phyloP scores from a whole-genome alignment of 768 basidiomycete genomes.

The Trametes coccinea region DNA sequence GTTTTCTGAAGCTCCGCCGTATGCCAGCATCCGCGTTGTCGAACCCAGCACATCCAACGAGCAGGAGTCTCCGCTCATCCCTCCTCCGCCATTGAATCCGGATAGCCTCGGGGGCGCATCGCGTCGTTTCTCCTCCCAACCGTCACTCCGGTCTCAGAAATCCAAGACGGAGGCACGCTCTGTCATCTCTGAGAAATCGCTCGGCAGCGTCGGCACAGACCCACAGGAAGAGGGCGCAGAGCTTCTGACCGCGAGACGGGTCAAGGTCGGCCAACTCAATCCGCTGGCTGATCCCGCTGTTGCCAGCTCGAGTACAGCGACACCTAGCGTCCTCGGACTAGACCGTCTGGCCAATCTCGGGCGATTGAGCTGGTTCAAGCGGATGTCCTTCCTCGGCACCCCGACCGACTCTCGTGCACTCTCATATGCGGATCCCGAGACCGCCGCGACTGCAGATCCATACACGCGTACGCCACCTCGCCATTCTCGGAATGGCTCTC shows the following conservation, averaged over 20 bases:
- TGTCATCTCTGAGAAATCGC: slow-evolving; percentile 31
- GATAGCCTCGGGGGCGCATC: slow-evolving; percentile 29
- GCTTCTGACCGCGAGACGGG: slow-evolving; percentile 51
- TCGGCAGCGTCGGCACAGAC: slow-evolving; percentile 33
- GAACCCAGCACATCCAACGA: slow-evolving; percentile 26
- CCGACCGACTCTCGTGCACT: slow-evolving; percentile 9
- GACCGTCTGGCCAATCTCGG: slow-evolving; percentile 46
- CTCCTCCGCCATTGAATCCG: slow-evolving; percentile 40
- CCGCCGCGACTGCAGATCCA: slow-evolving; percentile 17
- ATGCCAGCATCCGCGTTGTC: slow-evolving; percentile 29
- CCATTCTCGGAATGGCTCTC: slow-evolving; percentile 26
- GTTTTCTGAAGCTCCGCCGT: slow-evolving; percentile 27
- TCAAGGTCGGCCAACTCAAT: slow-evolving; percentile 38
- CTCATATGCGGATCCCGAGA: neutral
- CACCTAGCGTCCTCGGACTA: slow-evolving; percentile 41
- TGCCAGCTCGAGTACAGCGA: slow-evolving; percentile 21
- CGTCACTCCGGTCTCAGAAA: slow-evolving; percentile 17
- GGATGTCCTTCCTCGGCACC: slow-evolving; percentile 28
- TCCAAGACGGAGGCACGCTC: slow-evolving; percentile 24
- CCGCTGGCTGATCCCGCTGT: slow-evolving; percentile 15
- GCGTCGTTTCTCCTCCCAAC: slow-evolving; percentile 15
- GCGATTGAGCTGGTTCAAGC: slow-evolving; percentile 62
- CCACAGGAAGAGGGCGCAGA: slow-evolving; percentile 46
- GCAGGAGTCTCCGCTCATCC: slow-evolving; percentile 37
- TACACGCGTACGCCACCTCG: slow-evolving; percentile 33